A percentile compares a stretch with the other conserved stretches of the same genome.
Conservation (phyloP, 1,139 yeast genomes). For the Wickerhamiella infanticola region DNA sequence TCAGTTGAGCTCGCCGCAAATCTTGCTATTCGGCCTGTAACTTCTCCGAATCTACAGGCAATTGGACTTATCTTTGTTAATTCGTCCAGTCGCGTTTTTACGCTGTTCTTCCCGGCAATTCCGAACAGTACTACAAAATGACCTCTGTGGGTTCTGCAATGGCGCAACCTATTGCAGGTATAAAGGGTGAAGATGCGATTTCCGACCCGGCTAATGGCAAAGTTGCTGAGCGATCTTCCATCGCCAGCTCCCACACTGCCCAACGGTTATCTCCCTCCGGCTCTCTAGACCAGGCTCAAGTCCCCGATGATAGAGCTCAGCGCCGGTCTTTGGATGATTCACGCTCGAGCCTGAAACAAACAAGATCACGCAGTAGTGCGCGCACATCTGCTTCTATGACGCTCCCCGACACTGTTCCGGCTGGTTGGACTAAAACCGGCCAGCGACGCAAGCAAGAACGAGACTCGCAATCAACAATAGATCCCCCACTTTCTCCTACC, state of each 20-base stretch:
- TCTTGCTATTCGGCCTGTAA: too few relatives aligned
- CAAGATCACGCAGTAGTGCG: neutral
- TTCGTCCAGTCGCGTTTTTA: too few relatives aligned
- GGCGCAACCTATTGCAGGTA: neutral
- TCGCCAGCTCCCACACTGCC: neutral
- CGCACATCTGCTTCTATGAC: neutral
- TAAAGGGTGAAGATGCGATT: too few relatives aligned
- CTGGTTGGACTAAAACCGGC: constrained; percentile 1
- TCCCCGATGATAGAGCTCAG: neutral
- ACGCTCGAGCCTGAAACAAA: neutral
- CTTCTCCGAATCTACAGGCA: too few relatives aligned
- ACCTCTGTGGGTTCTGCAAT: neutral
- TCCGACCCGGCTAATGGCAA: neutral
- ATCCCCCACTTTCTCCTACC: neutral
- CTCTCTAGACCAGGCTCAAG: too few relatives aligned
- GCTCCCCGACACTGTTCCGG: neutral
- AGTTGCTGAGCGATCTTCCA: neutral
- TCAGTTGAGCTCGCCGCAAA: too few relatives aligned
- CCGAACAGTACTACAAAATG: neutral
- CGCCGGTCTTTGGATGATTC: neutral
- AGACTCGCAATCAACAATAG: neutral
- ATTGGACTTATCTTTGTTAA: too few relatives aligned
- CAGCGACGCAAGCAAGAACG: constrained; percentile 1
- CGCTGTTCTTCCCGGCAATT: too few relatives aligned
- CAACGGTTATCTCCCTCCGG: neutral